These are phyloP conservation scores for Misopates orontium DNA, from an alignment of 257 asterid genomes.

Conservation along the genomic window DNA sequence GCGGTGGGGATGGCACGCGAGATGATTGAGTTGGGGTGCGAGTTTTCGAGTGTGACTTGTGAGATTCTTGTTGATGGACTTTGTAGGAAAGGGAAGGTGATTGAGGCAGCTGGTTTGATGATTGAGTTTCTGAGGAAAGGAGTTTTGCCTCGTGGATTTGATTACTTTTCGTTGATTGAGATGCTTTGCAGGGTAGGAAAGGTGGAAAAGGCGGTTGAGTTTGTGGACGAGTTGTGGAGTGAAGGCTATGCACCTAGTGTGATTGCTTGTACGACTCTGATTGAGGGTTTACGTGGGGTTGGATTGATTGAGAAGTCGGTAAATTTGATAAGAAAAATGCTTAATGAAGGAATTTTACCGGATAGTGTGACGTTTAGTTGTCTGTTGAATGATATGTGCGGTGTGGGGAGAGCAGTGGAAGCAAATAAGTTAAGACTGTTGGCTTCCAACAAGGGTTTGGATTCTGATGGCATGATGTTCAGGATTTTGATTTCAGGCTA, in stretches of 20 bases:
- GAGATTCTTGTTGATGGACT: slow-evolving; percentile 78
- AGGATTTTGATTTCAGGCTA: slow-evolving; percentile 72
- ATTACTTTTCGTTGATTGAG: slow-evolving; percentile 56
- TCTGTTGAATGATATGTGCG: slow-evolving; percentile 67
- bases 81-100: slow-evolving; percentile 53
- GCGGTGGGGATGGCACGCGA: slow-evolving; percentile 82
- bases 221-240: slow-evolving; percentile 71
- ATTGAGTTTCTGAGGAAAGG: slow-evolving; percentile 55
- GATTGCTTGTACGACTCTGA: slow-evolving; percentile 65
- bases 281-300: slow-evolving; percentile 59
- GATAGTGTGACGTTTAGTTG: slow-evolving; percentile 85
- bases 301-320: slow-evolving; percentile 45
- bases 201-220: slow-evolving; percentile 46
- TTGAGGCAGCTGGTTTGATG: slow-evolving; percentile 61
- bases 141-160: slow-evolving; percentile 58
- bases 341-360: slow-evolving; percentile 51
- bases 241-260: slow-evolving; percentile 57
- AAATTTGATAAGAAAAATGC: slow-evolving; percentile 56
- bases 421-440: slow-evolving; percentile 73
- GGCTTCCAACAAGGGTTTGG: slow-evolving; percentile 72
- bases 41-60: slow-evolving; percentile 69
- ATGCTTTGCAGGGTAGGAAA: slow-evolving; percentile 52
- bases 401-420: slow-evolving; percentile 53
- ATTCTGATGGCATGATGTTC: slow-evolving; percentile 66
- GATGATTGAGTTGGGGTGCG: slow-evolving; percentile 78